These are phyloP conservation scores for Aspergillus niger DNA, from an alignment of 2,329 filamentous ascomycete species.

Conservation along the genomic window DNA sequence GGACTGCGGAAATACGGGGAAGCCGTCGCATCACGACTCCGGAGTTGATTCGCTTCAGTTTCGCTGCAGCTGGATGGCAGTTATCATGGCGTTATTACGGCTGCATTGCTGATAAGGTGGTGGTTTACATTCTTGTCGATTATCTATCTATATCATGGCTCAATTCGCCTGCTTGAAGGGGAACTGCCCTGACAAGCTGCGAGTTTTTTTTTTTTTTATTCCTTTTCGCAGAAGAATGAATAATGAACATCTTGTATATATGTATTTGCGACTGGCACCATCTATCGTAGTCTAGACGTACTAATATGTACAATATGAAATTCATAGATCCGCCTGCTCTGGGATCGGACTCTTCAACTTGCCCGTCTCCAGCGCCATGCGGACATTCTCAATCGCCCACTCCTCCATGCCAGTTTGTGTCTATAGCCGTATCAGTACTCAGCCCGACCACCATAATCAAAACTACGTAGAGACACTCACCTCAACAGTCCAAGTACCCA, in stretches of 20 bases:
- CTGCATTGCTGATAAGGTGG: conserved; percentile 17
- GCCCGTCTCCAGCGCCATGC: conserved; percentile 62
- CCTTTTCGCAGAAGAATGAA: background rate
- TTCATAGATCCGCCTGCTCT: conserved; percentile 61
- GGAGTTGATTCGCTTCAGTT: conserved; percentile 25
- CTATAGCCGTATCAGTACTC: conserved; percentile 28
- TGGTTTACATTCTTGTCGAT: background rate
- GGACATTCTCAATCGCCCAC: conserved; percentile 72
- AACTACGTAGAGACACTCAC: conserved; percentile 25
- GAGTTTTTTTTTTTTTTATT: background rate
- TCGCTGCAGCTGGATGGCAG: conserved; percentile 22
- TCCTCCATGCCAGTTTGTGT: conserved; percentile 67
- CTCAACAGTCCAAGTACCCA: conserved; percentile 81
- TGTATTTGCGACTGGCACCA: background rate
- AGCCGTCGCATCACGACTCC: conserved; percentile 17
- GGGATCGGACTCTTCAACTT: conserved; percentile 69
- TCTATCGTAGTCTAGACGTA: conserved; percentile 3
- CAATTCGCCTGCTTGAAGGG: too few relatives aligned
- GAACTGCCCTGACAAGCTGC: too few relatives aligned
- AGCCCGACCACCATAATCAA: background rate
- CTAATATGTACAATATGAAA: background rate
- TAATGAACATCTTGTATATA: conserved; percentile 4
- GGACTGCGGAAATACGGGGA: conserved; percentile 10
- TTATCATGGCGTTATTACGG: conserved; percentile 24
- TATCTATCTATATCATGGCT: too few relatives aligned